Base-by-base conservation (phyloP, 176 grass and related monocot genomes). In the Panicum miliaceum region DNA sequence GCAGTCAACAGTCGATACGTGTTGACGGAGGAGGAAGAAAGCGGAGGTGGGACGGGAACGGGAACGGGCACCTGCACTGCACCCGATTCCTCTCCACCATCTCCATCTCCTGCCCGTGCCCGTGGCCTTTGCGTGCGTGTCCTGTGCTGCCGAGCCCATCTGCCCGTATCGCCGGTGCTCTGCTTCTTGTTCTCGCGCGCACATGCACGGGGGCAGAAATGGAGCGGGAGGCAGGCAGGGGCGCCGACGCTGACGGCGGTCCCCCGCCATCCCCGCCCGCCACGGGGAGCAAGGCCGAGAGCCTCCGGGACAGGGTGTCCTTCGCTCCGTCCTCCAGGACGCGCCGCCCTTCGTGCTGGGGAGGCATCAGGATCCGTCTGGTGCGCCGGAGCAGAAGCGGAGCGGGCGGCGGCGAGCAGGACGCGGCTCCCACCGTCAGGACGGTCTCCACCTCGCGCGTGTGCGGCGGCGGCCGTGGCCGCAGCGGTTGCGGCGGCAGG, bases 321-420 rank as follows among this genome's bases (percentile, higher is more conserved):
- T 26, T 81, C 20, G 25, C 61, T 2, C 43, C n/a, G 20, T 52
- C 70, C 46, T 13, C 40, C 41, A 16, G 50, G 3, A 13, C 35
- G 7, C 67, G 63, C 16, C 67, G 63, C 11, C 47, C 82, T 7
- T 88, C 80, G 53, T 85, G 61, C 69, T 89, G 82, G 68, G 56
- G 46, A 1, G 13, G 47, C 36, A 23, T 77, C 73, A 25, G 56
- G 62, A 65, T 77, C 6, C 75, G 15, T 7, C 76, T 50, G 58
- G 20, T 67, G 34, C 58, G 82, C 75, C 75, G 75, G 63, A 40
- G 71, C 63, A 20, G 71, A 40, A 60, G 85, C 78, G 42, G 50
- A 10, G 14, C 67, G 23, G 56, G 34, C 47, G 4, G 48, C 67
- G 38, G 15, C 62, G 61, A 42, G 36, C 80, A 45, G 6, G 73